Evolutionary conservation across 306 rosid genomes (phyloP).

Genomic region (Senna tora): DNA sequence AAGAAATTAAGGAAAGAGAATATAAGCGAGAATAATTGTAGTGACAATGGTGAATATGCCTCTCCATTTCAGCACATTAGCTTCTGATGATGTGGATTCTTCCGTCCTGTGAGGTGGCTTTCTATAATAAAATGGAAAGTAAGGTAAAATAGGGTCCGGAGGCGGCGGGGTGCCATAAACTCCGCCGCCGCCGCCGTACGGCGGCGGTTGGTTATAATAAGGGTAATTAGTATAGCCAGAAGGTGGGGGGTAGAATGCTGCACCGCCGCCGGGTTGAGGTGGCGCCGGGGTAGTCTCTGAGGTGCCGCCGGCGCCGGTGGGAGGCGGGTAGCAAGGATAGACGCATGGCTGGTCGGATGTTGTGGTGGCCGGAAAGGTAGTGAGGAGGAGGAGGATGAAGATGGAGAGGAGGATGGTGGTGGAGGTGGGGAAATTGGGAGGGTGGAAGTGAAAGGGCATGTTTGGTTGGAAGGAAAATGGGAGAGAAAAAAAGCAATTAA

Average conservation of each 20-base stretch:
- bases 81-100: conserved; percentile 27
- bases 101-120: conserved; percentile 58
- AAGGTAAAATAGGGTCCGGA: conserved; percentile 92
- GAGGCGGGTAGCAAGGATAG: conserved; percentile 88
- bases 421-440: conserved; percentile 36
- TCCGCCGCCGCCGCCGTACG: conserved; percentile 7
- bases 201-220: conserved; percentile 61
- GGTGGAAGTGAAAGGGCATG: conserved; percentile 27
- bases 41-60: conserved; percentile 12
- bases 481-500: not conserved
- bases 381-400: conserved; percentile 41
- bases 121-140: conserved; percentile 82
- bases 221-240: conserved; percentile 48
- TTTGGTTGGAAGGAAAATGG: conserved; percentile 34
- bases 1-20: conserved; percentile 29
- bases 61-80: conserved; percentile 34
- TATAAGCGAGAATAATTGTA: not conserved
- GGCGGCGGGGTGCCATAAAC: conserved; percentile 63
- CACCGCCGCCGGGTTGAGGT: conserved; percentile 46
- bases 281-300: conserved; percentile 43
- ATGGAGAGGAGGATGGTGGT: too few species aligned
- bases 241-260: conserved; percentile 58
- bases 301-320: conserved; percentile 47
- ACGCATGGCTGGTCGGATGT: conserved; percentile 63
- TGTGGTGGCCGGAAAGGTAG: conserved; percentile 42